phyloP scores from a whole-genome alignment of 495 filamentous ascomycete species.

The Talaromyces borbonicus region DNA sequence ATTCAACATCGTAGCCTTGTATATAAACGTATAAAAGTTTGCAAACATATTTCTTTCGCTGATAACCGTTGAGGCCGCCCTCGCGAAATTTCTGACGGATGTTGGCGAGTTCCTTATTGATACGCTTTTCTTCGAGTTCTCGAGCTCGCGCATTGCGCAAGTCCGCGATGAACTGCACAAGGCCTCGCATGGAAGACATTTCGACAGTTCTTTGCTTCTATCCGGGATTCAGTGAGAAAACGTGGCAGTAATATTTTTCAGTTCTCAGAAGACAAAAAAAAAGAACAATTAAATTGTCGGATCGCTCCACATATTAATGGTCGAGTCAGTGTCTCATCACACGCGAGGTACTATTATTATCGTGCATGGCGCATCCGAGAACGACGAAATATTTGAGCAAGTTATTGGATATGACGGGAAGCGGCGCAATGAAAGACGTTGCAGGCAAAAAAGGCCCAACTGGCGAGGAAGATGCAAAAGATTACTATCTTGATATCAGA shows the following conservation, averaged over 20 bases:
- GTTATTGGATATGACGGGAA: not conserved
- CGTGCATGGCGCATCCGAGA: not conserved
- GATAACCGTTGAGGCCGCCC: constrained; percentile 84
- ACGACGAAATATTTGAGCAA: not conserved
- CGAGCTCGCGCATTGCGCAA: constrained; percentile 88
- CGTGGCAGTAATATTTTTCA: no score
- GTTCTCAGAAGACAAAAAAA: not conserved
- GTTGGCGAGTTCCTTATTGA: constrained; percentile 98
- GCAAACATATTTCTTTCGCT: constrained; percentile 99
- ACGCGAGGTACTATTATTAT: not conserved
- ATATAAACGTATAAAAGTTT: constrained; percentile 99
- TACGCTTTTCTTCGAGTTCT: constrained; percentile 96
- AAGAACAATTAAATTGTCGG: not conserved
- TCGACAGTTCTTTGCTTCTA: not conserved
- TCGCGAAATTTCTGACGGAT: constrained; percentile 74
- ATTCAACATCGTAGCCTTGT: constrained; percentile 97
- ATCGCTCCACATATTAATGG: constrained; percentile 1
- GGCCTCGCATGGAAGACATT: constrained; percentile 69
- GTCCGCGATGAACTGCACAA: constrained; percentile 98
- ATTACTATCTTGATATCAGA: constrained; percentile 1
- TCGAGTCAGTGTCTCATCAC: not conserved
- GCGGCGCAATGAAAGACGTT: not conserved
- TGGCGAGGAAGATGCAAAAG: not conserved
- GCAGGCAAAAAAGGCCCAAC: no score
- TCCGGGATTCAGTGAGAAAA: not conserved